Conservation (phyloP, 352 stramenopile species). For the Blastocystis sp. region DNA sequence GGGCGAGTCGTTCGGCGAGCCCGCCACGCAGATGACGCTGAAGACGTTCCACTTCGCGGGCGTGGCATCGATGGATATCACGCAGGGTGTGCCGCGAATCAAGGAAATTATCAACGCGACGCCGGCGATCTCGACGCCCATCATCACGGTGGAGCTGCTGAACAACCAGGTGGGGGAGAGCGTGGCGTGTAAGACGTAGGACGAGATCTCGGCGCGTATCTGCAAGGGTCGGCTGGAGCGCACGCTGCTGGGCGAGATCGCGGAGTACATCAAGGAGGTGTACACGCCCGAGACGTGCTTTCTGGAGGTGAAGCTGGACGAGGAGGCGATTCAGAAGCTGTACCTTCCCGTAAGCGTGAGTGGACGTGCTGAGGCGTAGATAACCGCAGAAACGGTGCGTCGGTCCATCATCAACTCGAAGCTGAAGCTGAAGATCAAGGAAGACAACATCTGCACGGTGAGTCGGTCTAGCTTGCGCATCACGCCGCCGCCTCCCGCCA, state of each 20-base stretch:
- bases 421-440: conserved; percentile 85
- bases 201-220: conserved; percentile 93
- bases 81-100: conserved; percentile 96
- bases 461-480: conserved; percentile 81
- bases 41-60: conserved; percentile 99
- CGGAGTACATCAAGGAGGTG: conserved; percentile 94
- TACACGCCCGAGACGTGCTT: conserved; percentile 90
- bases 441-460: conserved; percentile 81
- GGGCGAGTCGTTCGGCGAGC: conserved; percentile 94
- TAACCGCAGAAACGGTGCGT: conserved; percentile 88
- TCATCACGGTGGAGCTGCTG: conserved; percentile 94
- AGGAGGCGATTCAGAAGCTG: conserved; percentile 91
- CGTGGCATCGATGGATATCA: conserved; percentile 99
- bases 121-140: conserved; percentile 94
- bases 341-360: conserved; percentile 79
- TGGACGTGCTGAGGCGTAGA: conserved; percentile 80
- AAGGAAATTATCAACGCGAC: conserved; percentile 93
- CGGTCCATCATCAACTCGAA: conserved; percentile 87
- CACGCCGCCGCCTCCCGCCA: conserved; percentile 79
- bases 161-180: conserved; percentile 15
- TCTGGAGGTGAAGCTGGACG: conserved; percentile 95
- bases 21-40: conserved; percentile 91
- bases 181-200: conserved; percentile 79
- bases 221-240: conserved; percentile 99
- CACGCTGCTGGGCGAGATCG: conserved; percentile 93